phyloP scores from a whole-genome alignment of 192 early-diverging fungal species.

The Coemansia sp. region DNA sequence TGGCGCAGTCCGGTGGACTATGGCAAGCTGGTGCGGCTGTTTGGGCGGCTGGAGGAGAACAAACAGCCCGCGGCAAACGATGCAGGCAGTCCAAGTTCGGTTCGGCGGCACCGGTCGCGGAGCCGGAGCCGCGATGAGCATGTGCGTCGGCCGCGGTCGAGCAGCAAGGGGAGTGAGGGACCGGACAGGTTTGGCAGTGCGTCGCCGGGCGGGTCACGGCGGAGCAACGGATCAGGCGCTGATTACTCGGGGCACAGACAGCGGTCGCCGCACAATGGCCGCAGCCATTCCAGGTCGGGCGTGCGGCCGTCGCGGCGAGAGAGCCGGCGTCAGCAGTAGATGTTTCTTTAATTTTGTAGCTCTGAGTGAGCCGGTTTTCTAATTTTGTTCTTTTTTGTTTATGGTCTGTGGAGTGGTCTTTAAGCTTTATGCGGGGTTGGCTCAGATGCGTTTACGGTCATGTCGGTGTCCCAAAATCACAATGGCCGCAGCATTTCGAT shows the following conservation, averaged over 20 bases:
- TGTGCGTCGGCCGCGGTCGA: slow-evolving; percentile 17
- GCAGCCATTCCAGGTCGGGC: slow-evolving; percentile 21
- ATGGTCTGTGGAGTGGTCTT: no score
- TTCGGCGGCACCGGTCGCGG: slow-evolving; percentile 1
- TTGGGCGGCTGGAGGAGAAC: slow-evolving; percentile 55
- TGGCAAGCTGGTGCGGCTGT: slow-evolving; percentile 55
- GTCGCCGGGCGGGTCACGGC: slow-evolving; percentile 3
- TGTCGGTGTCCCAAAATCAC: no score
- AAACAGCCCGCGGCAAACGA: slow-evolving; percentile 19
- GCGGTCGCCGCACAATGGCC: slow-evolving; percentile 23
- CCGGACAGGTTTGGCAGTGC: slow-evolving; percentile 5
- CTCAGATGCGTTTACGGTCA: no score
- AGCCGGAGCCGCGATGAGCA: slow-evolving; percentile 20
- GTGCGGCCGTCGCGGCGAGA: slow-evolving; percentile 43
- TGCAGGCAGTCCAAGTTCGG: slow-evolving; percentile 11
- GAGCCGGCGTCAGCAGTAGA: slow-evolving; percentile 40
- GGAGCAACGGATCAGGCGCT: slow-evolving; percentile 20
- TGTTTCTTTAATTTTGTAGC: not conserved
- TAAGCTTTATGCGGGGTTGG: no score
- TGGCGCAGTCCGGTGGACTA: slow-evolving; percentile 62
- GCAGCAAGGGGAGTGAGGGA: slow-evolving; percentile 21
- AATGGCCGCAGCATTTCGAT: no score
- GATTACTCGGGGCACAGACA: slow-evolving; percentile 1
- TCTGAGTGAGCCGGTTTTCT: not conserved
- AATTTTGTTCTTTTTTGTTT: slow-evolving; percentile 2